A percentile compares a stretch with the other conserved stretches of the same genome.
phyloP scores from a whole-genome alignment of 2,329 filamentous ascomycete species.

The Trichoderma koningiopsis region DNA sequence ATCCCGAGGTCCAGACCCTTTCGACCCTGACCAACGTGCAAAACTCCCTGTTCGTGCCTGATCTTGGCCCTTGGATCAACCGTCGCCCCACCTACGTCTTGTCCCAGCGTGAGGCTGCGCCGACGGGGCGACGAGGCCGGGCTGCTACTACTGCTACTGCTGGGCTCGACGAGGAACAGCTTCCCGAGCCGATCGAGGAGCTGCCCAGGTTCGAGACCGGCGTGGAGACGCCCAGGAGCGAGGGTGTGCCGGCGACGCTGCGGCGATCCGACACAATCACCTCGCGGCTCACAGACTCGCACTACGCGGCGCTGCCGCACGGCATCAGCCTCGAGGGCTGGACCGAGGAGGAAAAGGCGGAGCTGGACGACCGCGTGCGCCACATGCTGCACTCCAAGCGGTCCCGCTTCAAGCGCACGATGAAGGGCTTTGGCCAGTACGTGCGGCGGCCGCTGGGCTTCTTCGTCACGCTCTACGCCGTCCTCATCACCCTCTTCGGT shows the following conservation, averaged over 20 bases:
- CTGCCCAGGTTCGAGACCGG: conserved; percentile 31
- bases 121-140: background rate
- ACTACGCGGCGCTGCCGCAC: conserved; percentile 79
- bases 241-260: conserved; percentile 33
- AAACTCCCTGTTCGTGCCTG: conserved; percentile 84
- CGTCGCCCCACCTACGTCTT: conserved; percentile 77
- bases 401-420: conserved; percentile 74
- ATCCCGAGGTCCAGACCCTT: conserved; percentile 80
- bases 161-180: background rate
- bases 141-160: background rate
- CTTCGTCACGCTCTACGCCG: conserved; percentile 80
- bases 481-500: conserved; percentile 80
- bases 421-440: conserved; percentile 82
- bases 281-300: conserved; percentile 67
- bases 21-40: conserved; percentile 87
- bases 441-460: conserved; percentile 76
- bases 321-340: conserved; percentile 73
- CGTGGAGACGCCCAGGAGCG: conserved; percentile 26
- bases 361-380: conserved; percentile 82
- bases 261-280: conserved; percentile 62
- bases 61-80: conserved; percentile 75
- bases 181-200: conserved; percentile 22
- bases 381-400: conserved; percentile 84
- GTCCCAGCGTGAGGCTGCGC: conserved; percentile 47
- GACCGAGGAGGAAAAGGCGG: conserved; percentile 71